Evolutionary conservation across 1,139 yeast genomes (phyloP).

Genomic region (Scheffersomyces segobiensis): DNA sequence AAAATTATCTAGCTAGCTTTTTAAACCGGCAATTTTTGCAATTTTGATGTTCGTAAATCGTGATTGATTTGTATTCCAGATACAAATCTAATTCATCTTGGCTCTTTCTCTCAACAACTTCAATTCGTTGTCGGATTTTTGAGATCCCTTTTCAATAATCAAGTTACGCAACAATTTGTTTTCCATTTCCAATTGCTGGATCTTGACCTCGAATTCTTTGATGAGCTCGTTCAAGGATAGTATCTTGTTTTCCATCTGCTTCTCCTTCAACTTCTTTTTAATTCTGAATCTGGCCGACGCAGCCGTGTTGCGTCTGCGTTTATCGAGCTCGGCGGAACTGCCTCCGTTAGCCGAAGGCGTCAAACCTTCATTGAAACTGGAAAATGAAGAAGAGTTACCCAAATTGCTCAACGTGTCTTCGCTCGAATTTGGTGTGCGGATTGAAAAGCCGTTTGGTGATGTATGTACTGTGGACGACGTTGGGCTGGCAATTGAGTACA

Average conservation of each 20-base stretch:
- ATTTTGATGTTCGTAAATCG: not conserved
- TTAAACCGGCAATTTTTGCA: not conserved
- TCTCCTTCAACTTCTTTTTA: slow-evolving; percentile 81
- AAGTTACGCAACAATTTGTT: slow-evolving; percentile 64
- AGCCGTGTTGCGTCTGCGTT: slow-evolving; percentile 74
- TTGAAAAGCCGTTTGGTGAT: not conserved
- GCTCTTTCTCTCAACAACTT: slow-evolving; percentile 37
- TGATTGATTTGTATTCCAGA: not conserved
- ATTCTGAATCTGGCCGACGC: slow-evolving; percentile 81
- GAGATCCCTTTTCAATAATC: slow-evolving; percentile 64
- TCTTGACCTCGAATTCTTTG: slow-evolving; percentile 56
- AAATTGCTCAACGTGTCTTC: slow-evolving; percentile 5
- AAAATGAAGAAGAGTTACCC: not conserved
- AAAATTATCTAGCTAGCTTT: not conserved
- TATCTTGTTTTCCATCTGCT: slow-evolving; percentile 74
- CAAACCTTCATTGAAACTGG: slow-evolving; percentile 1
- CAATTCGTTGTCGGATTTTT: slow-evolving; percentile 44
- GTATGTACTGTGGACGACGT: slow-evolving; percentile 3
- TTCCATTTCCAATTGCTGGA: slow-evolving; percentile 60
- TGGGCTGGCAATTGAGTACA: slow-evolving; percentile 1
- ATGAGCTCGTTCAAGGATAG: slow-evolving; percentile 64
- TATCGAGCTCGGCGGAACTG: slow-evolving; percentile 50
- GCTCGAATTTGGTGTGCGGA: slow-evolving; percentile 6
- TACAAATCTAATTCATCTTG: slow-evolving; percentile 10
- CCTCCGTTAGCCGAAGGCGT: not conserved